A percentile compares a stretch with the other conserved stretches of the same genome.
These are phyloP conservation scores for Thermomucor indicae-seudaticae DNA, from an alignment of 371 early-diverging fungal species.

Conservation along the genomic window DNA sequence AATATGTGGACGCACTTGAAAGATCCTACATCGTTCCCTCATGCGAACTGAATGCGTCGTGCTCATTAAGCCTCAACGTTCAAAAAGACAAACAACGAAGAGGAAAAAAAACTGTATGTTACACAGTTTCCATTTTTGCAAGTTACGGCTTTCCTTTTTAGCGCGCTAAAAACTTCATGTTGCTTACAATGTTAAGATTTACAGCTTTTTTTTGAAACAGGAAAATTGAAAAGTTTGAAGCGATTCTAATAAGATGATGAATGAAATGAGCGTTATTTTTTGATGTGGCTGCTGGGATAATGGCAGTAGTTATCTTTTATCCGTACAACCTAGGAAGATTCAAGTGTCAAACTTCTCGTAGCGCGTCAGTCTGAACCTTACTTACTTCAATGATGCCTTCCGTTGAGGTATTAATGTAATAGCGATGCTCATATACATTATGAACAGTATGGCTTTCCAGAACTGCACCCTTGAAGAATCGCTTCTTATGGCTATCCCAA, in stretches of 20 bases:
- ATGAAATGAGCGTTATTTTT: background rate
- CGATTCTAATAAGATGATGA: background rate
- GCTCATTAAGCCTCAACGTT: too few species aligned
- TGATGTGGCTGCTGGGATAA: slow-evolving; percentile 19
- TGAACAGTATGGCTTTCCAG: slow-evolving; percentile 44
- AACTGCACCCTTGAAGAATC: slow-evolving; percentile 39
- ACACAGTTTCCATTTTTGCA: too few species aligned
- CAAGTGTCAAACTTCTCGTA: background rate
- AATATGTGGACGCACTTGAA: too few species aligned
- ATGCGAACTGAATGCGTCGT: too few species aligned
- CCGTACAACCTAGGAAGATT: slow-evolving; percentile 25
- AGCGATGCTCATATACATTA: slow-evolving; percentile 31
- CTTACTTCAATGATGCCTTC: slow-evolving; percentile 50
- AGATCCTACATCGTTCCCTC: too few species aligned
- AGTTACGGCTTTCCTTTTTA: too few species aligned
- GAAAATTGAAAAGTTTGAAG: too few species aligned
- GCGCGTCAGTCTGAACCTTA: background rate
- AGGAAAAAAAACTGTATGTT: too few species aligned
- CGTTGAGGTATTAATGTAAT: slow-evolving; percentile 41
- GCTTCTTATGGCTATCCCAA: slow-evolving; percentile 31
- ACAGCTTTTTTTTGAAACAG: too few species aligned
- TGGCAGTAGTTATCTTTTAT: slow-evolving; percentile 44
- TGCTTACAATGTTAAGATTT: too few species aligned
- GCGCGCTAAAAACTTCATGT: too few species aligned
- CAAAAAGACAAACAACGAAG: too few species aligned